Evolutionary conservation across 441 rosid species (phyloP), one percentile per base, ranked within the genome.

Genomic region (Gossypium schwendimanii): DNA sequence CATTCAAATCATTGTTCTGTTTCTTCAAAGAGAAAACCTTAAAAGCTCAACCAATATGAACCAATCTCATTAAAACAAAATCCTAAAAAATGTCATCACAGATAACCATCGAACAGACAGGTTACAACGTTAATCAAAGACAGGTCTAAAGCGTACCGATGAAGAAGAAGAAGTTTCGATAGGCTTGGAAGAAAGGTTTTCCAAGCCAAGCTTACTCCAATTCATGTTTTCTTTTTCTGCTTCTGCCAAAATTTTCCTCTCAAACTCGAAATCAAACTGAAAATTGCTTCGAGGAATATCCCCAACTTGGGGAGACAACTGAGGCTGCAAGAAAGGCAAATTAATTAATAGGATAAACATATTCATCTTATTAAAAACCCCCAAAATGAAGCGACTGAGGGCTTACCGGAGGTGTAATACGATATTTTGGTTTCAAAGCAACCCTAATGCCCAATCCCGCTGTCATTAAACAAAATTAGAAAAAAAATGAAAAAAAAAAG

Each of bases 371-470:
- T 24, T 66, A 47, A 47, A 63, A 66, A 33, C 6, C 1, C 6
- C 1, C 6, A 14, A 45, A 65, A 20, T 9, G 53, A 64, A 23
- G 33, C 54, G 54, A 21, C 33, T 5, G 33, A 18, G 26, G 23
- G 14, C 69, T 61, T 84, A 95, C 99, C 72, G 93, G 98, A 9
- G 91, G 96, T 73, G 97, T 82, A 53, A 93, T 89, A 39, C 96
- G 87, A 78, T 86, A 95, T 74, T 91, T 91, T 7, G 97, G 92
- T 72, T 93, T 95, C 64, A 89, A 20, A 49, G 83, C 76, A 81
- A 95, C 88, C 74, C 83, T 88, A 72, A 95, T 86, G 12, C 99
- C 98, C 75, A 91, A 78, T 82, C 94, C 96, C 21, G 95, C 96
- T 87, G 86, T 78, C 73, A 74, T 36, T 36, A 49, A 24, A 53